These are phyloP conservation scores for Byssochlamys sp. DNA, from an alignment of 2,329 filamentous ascomycete genomes.

Conservation along the genomic window DNA sequence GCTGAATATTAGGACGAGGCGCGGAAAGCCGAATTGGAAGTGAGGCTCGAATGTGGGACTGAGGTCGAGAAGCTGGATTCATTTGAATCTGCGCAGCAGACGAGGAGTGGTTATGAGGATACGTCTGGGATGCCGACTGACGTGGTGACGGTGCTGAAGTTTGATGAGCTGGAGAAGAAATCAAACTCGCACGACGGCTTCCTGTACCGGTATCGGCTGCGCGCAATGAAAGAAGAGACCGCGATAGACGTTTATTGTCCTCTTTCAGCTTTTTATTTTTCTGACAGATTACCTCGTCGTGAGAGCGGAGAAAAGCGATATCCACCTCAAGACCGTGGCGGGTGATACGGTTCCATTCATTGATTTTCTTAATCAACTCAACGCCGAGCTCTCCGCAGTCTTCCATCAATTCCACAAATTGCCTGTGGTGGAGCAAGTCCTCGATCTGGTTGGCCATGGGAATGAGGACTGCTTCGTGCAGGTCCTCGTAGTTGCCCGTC, in stretches of 20 bases:
- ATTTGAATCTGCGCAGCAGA: neutral
- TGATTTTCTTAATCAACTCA: slow-evolving; percentile 3
- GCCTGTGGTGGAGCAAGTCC: slow-evolving; percentile 2
- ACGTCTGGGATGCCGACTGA: neutral
- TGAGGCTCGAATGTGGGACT: neutral
- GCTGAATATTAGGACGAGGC: neutral
- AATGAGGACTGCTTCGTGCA: slow-evolving; percentile 5
- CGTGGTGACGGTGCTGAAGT: neutral
- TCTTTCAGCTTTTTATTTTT: slow-evolving; percentile 8
- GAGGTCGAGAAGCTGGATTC: neutral
- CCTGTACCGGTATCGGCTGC: neutral
- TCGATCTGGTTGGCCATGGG: slow-evolving; percentile 5
- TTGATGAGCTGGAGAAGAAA: neutral
- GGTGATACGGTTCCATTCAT: slow-evolving; percentile 5
- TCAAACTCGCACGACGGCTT: neutral
- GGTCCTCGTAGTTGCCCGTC: slow-evolving; percentile 8
- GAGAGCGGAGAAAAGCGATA: slow-evolving; percentile 6
- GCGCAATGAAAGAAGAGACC: neutral
- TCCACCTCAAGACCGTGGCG: slow-evolving; percentile 6
- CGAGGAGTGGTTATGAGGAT: neutral
- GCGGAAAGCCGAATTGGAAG: neutral
- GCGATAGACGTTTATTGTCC: neutral
- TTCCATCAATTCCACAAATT: slow-evolving; percentile 2
- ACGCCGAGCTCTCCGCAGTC: slow-evolving; percentile 7
- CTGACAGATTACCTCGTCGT: slow-evolving; percentile 1